Conservation (phyloP, 2,329 filamentous ascomycete species). For the Trichoderma sp. region DNA sequence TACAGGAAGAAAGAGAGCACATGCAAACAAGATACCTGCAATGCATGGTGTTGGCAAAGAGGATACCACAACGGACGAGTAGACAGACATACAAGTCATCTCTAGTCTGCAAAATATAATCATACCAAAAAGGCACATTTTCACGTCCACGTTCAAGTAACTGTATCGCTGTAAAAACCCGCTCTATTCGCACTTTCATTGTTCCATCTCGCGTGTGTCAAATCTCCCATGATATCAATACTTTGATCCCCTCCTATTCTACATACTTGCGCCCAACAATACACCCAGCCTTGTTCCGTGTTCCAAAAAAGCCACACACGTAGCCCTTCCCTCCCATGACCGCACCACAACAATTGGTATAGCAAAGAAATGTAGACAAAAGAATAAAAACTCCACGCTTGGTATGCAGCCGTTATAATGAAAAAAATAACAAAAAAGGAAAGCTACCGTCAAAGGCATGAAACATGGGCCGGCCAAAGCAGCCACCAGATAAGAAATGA, state of each 20-base stretch:
- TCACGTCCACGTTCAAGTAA: neutral
- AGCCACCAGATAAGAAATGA: neutral
- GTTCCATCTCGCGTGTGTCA: neutral
- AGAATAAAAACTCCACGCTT: conserved; percentile 12
- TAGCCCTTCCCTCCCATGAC: neutral
- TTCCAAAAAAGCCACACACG: neutral
- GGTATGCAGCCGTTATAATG: conserved; percentile 5
- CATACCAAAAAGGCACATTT: neutral
- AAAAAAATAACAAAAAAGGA: neutral
- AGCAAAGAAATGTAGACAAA: neutral
- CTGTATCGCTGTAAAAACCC: neutral
- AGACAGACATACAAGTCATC: neutral
- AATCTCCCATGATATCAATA: neutral
- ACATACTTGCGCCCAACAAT: conserved; percentile 6
- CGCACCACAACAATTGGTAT: neutral
- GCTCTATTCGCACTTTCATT: neutral
- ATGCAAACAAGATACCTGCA: neutral
- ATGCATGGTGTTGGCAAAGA: neutral
- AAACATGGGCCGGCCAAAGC: neutral
- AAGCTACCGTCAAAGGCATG: neutral
- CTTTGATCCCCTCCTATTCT: neutral
- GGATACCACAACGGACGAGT: neutral
- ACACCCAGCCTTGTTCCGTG: conserved; percentile 2
- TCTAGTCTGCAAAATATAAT: neutral
- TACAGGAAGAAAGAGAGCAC: neutral